phyloP scores from a whole-genome alignment of 2,329 filamentous ascomycete genomes.

The Phyllosticta citrichinensis region DNA sequence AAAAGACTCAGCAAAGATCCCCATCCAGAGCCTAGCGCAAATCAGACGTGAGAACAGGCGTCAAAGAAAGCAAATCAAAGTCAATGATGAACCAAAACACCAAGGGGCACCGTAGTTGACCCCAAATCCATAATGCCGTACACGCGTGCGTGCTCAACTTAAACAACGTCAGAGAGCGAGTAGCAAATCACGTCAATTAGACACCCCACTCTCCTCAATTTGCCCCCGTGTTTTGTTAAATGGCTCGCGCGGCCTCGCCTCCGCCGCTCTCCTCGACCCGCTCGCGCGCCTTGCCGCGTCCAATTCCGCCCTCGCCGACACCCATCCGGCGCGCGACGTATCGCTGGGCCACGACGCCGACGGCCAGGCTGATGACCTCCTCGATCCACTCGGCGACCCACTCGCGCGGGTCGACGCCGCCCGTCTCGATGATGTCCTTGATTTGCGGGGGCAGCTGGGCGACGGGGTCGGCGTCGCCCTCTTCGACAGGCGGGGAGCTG shows the following conservation, averaged over 20 bases:
- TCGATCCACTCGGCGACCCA: conserved; percentile 98
- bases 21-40: too few species aligned
- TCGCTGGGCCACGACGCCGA: conserved; percentile 82
- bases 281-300: conserved; percentile 47
- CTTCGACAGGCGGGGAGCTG: conserved; percentile 37
- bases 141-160: too few species aligned
- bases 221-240: background rate
- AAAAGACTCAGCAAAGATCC: too few species aligned
- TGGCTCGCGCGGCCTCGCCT: conserved; percentile 51
- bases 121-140: too few species aligned
- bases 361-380: conserved; percentile 65
- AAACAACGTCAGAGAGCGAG: too few species aligned
- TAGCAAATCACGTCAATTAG: too few species aligned
- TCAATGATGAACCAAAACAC: too few species aligned
- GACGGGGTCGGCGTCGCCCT: conserved; percentile 19
- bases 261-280: conserved; percentile 47
- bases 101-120: too few species aligned
- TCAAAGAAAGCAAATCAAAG: background rate
- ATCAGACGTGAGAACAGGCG: too few species aligned
- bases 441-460: conserved; percentile 68
- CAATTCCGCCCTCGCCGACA: conserved; percentile 69
- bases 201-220: too few species aligned
- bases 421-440: conserved; percentile 63
- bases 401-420: conserved; percentile 80
- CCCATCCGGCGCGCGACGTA: conserved; percentile 96